phyloP scores from a whole-genome alignment of 169 alveolate genomes.

The Plasmodium fragile region DNA sequence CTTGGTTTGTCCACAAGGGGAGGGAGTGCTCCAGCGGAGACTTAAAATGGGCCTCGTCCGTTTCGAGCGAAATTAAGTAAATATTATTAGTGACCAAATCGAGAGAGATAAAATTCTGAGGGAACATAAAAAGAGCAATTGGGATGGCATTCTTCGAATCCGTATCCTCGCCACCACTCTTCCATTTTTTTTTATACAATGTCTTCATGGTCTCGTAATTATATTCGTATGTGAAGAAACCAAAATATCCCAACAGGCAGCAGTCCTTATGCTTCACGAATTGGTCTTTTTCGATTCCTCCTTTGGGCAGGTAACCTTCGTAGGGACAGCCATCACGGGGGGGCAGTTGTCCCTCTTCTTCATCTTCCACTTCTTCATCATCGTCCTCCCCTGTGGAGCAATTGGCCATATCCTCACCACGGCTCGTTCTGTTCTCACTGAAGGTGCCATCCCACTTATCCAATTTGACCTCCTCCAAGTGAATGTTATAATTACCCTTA shows the following conservation, averaged over 20 bases:
- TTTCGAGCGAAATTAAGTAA: conserved; percentile 26
- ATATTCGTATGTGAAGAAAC: conserved; percentile 78
- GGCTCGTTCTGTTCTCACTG: not conserved
- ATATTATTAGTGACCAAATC: conserved; percentile 17
- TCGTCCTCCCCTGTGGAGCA: not conserved
- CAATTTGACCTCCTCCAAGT: conserved; percentile 2
- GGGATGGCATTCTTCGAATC: not conserved
- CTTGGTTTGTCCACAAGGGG: not conserved
- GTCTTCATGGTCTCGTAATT: conserved; percentile 60
- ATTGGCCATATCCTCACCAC: not conserved
- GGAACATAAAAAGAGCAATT: conserved; percentile 24
- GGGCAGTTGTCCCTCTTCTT: not conserved
- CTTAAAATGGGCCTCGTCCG: not conserved
- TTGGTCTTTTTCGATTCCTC: conserved; percentile 10
- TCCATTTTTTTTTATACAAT: conserved; percentile 20
- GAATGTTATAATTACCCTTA: not conserved
- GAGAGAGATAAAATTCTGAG: conserved; percentile 36
- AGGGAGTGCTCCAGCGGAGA: not conserved
- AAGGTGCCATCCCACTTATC: not conserved
- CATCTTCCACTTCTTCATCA: not conserved
- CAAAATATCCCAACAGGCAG: conserved; percentile 75
- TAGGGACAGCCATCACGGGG: not conserved
- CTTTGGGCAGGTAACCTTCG: not conserved
- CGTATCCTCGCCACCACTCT: not conserved
- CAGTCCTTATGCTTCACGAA: conserved; percentile 20